Percentiles rank a stretch among this genome's conserved stretches.
Evolutionary conservation across 1,284 basidiomycete genomes (phyloP).

Genomic region (Cutaneotrichosporon sp.): DNA sequence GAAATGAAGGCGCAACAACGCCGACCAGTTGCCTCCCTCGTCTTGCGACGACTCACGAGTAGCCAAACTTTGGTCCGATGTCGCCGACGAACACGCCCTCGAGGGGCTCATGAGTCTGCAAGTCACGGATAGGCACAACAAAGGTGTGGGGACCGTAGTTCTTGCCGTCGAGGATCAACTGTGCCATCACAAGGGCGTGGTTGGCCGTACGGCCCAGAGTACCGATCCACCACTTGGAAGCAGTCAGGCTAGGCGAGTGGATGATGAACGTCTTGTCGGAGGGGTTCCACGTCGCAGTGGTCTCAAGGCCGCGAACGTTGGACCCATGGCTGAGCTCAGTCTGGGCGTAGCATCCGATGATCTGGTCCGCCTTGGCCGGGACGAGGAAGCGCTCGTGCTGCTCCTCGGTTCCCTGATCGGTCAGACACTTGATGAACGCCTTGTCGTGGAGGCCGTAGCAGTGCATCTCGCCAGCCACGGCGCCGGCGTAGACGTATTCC

Average conservation of each 20-base stretch:
- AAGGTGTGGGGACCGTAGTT: slow-evolving; percentile 57
- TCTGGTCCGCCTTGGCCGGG: slow-evolving; percentile 9
- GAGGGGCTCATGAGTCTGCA: slow-evolving; percentile 51
- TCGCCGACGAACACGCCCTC: slow-evolving; percentile 57
- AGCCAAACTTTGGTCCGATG: slow-evolving; percentile 58
- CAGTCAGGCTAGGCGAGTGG: slow-evolving; percentile 53
- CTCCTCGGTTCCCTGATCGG: slow-evolving; percentile 17
- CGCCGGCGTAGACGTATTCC: slow-evolving; percentile 11
- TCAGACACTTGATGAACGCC: slow-evolving; percentile 15
- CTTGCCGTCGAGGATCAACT: slow-evolving; percentile 55
- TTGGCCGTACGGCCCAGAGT: slow-evolving; percentile 57
- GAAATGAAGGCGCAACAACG: no score
- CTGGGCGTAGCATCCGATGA: slow-evolving; percentile 58
- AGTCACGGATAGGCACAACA: slow-evolving; percentile 55
- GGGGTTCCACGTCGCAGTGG: slow-evolving; percentile 56
- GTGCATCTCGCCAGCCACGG: slow-evolving; percentile 12
- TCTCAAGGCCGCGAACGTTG: slow-evolving; percentile 57
- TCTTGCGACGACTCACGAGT: slow-evolving; percentile 52
- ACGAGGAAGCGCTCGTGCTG: slow-evolving; percentile 21
- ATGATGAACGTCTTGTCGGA: slow-evolving; percentile 55
- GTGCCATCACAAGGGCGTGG: slow-evolving; percentile 57
- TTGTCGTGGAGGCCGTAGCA: slow-evolving; percentile 19
- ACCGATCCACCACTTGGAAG: slow-evolving; percentile 57
- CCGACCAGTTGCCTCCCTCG: no score
- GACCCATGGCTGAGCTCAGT: slow-evolving; percentile 52